Conservation (phyloP, 2,329 filamentous ascomycete genomes). For the Ceratocystis smalleyi region DNA sequence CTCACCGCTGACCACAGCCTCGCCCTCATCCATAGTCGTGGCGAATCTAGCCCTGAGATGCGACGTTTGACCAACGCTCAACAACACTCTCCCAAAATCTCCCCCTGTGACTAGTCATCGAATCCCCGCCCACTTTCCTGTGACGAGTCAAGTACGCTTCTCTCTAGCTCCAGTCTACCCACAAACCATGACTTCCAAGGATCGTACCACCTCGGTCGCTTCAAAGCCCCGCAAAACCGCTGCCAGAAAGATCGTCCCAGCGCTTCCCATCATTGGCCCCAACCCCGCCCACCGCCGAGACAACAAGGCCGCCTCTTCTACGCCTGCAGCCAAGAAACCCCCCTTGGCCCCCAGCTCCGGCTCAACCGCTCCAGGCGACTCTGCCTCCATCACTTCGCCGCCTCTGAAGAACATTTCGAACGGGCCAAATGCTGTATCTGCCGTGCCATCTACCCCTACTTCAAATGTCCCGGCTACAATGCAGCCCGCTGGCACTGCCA, state of each 20-base stretch:
- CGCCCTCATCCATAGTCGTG: not conserved
- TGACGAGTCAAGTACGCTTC: constrained; percentile 4
- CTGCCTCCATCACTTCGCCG: not conserved
- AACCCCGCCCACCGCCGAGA: not conserved
- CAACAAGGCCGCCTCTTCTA: not conserved
- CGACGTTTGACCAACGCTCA: constrained; percentile 13
- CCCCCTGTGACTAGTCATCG: constrained; percentile 12
- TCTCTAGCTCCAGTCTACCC: not conserved
- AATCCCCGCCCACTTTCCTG: not conserved
- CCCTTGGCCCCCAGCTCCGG: not conserved
- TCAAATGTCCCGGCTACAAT: not conserved
- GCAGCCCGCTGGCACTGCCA: not conserved
- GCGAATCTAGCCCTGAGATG: constrained; percentile 15
- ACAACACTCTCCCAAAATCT: constrained; percentile 7
- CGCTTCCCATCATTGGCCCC: constrained; percentile 9
- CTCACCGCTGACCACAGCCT: not conserved
- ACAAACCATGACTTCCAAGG: constrained; percentile 10
- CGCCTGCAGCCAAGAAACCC: not conserved
- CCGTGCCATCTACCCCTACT: not conserved
- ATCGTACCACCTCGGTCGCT: not conserved
- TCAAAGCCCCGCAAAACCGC: constrained; percentile 1
- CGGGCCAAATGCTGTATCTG: not conserved
- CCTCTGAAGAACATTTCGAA: not conserved
- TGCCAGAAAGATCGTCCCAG: constrained; percentile 5
- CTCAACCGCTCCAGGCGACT: not conserved